Evolutionary conservation across 2,329 filamentous ascomycete genomes (phyloP).

Genomic region (Fonsecaea pedrosoi): DNA sequence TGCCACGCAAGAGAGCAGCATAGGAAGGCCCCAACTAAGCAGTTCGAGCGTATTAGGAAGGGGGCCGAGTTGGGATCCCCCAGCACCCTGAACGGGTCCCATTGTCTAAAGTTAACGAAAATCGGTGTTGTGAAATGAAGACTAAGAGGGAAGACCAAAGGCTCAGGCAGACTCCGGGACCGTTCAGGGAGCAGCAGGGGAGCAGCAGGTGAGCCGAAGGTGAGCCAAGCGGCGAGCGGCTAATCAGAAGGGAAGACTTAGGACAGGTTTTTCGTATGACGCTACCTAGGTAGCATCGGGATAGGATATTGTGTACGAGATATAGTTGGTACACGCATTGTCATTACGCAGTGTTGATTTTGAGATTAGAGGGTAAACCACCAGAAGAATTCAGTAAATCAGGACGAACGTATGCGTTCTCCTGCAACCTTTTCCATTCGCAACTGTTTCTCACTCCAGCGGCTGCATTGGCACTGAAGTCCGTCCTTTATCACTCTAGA

Average conservation of each 20-base stretch:
- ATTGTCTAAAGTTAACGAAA: slow-evolving; percentile 21
- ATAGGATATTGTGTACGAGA: no score
- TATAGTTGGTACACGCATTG: not conserved
- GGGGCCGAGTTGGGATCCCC: slow-evolving; percentile 18
- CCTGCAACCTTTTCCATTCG: not conserved
- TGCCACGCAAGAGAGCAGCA: not conserved
- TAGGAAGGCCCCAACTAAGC: not conserved
- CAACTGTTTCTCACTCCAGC: not conserved
- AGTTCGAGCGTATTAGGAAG: slow-evolving; percentile 8
- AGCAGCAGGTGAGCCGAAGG: slow-evolving; percentile 20
- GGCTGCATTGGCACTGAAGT: not conserved
- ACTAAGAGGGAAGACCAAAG: not conserved
- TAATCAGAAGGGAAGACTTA: slow-evolving; percentile 11
- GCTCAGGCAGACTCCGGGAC: slow-evolving; percentile 5
- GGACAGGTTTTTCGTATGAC: not conserved
- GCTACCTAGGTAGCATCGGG: not conserved
- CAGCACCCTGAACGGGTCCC: slow-evolving; percentile 9
- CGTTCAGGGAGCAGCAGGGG: slow-evolving; percentile 13
- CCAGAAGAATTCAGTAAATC: no score
- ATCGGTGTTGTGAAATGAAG: slow-evolving; percentile 17
- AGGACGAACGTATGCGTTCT: not conserved
- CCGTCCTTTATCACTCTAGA: not conserved
- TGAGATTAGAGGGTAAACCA: not conserved
- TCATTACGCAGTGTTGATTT: not conserved
- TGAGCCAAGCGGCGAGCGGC: slow-evolving; percentile 12